A percentile compares a stretch with the other conserved stretches of the same genome.
Evolutionary conservation across 1,284 basidiomycete species (phyloP).

Genomic region (Cryptococcus neoformans): DNA sequence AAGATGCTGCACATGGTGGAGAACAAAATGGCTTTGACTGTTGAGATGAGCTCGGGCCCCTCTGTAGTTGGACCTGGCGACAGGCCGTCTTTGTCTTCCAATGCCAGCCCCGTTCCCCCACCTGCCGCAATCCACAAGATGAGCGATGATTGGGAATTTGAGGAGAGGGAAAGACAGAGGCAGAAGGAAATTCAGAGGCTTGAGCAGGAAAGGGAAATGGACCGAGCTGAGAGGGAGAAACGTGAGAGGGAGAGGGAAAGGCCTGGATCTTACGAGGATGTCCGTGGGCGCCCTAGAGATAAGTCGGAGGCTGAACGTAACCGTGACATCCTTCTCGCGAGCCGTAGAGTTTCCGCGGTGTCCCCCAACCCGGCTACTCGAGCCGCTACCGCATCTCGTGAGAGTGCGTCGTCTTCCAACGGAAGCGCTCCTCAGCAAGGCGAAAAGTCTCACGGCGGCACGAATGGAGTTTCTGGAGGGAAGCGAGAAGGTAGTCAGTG

Average conservation of each 20-base stretch:
- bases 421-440: background rate
- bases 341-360: constrained; percentile 25
- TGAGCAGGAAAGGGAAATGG: constrained; percentile 39
- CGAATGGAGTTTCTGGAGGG: background rate
- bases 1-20: constrained; percentile 45
- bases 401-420: background rate
- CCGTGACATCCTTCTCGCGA: constrained; percentile 33
- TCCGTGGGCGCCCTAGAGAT: constrained; percentile 11
- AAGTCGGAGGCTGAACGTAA: constrained; percentile 33
- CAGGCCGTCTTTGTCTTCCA: background rate
- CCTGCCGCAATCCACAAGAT: constrained; percentile 3
- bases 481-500: constrained; percentile 8
- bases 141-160: constrained; percentile 42
- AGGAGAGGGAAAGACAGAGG: constrained; percentile 39
- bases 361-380: constrained; percentile 7
- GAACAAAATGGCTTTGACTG: constrained; percentile 36
- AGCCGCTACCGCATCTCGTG: background rate
- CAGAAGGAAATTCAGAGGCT: constrained; percentile 39
- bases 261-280: background rate
- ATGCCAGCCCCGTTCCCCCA: constrained; percentile 2
- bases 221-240: constrained; percentile 34
- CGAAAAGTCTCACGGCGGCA: background rate
- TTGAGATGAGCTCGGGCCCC: constrained; percentile 7
- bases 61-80: background rate
- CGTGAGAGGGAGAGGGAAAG: constrained; percentile 26